Percentiles rank a stretch among this genome's conserved stretches.
Evolutionary conservation across 805 yeast species (phyloP).

Genomic region (Candida corydali): DNA sequence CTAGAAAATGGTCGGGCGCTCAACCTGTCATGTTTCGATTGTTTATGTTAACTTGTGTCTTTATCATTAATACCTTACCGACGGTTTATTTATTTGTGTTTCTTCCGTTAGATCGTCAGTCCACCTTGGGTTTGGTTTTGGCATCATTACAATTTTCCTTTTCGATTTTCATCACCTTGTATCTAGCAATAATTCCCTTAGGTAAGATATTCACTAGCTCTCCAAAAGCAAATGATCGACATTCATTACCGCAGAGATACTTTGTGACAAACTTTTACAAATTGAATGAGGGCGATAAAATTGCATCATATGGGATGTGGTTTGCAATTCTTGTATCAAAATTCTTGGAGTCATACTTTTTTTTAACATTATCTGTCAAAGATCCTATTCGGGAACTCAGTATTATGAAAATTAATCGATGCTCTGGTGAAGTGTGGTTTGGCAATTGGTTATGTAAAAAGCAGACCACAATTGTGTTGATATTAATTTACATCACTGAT

Average conservation of each 20-base stretch:
- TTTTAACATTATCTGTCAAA: slow-evolving; percentile 63
- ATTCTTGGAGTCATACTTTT: slow-evolving; percentile 74
- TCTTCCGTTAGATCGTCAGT: slow-evolving; percentile 25
- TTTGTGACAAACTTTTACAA: slow-evolving; percentile 60
- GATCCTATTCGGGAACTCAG: slow-evolving; percentile 72
- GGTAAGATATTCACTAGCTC: slow-evolving; percentile 45
- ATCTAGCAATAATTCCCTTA: slow-evolving; percentile 61
- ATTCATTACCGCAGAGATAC: slow-evolving; percentile 46
- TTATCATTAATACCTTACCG: slow-evolving; percentile 48
- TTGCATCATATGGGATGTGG: slow-evolving; percentile 72
- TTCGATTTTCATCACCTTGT: slow-evolving; percentile 50
- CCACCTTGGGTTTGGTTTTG: slow-evolving; percentile 36
- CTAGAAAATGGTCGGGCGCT: slow-evolving; percentile 72
- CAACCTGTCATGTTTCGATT: slow-evolving; percentile 52
- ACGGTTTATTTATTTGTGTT: slow-evolving; percentile 48
- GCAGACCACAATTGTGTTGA: slow-evolving; percentile 56
- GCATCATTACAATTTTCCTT: slow-evolving; percentile 54
- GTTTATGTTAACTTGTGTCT: slow-evolving; percentile 34
- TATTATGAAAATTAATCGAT: slow-evolving; percentile 48
- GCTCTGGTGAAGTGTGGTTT: slow-evolving; percentile 58
- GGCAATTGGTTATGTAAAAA: slow-evolving; percentile 50
- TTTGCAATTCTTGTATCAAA: slow-evolving; percentile 62
- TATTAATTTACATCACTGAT: slow-evolving; percentile 55
- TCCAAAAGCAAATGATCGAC: slow-evolving; percentile 28
- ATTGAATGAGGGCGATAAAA: slow-evolving; percentile 48